Conservation (phyloP, 495 filamentous ascomycete species). For the Diplogelasinospora grovesii region DNA sequence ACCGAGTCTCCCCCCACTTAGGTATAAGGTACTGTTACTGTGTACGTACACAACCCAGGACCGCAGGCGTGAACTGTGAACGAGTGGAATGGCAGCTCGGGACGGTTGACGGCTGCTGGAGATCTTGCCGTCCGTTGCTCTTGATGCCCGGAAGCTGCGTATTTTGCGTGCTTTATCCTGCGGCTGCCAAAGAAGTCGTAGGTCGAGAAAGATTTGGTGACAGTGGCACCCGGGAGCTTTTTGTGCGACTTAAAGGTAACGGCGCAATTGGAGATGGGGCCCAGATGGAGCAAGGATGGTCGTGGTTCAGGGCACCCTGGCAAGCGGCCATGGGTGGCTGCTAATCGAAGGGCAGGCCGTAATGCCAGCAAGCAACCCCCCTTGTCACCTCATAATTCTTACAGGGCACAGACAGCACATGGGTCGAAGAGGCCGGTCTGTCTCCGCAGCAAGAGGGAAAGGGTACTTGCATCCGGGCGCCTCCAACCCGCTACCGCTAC, state of each 20-base stretch:
- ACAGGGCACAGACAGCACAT: conserved; percentile 19
- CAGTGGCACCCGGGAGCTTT: conserved; percentile 41
- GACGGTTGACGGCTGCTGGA: conserved; percentile 13
- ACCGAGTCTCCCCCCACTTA: conserved; percentile 16
- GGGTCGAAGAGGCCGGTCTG: conserved; percentile 11
- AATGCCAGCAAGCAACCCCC: conserved; percentile 26
- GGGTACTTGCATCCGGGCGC: conserved; percentile 16
- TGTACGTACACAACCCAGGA: no score
- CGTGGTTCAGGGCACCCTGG: conserved; percentile 29
- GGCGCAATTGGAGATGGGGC: conserved; percentile 31
- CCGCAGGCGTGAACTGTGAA: conserved; percentile 14
- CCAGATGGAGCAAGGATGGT: conserved; percentile 32
- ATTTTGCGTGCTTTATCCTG: no score
- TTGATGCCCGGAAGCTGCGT: conserved; percentile 12
- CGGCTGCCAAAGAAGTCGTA: conserved; percentile 19
- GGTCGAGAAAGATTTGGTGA: conserved; percentile 39
- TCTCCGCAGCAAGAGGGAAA: conserved; percentile 13
- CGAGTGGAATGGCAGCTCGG: conserved; percentile 8
- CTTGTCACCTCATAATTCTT: conserved; percentile 20
- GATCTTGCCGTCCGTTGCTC: conserved; percentile 11
- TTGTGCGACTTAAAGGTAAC: conserved; percentile 45
- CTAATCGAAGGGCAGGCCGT: conserved; percentile 29
- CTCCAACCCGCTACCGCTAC: conserved; percentile 12
- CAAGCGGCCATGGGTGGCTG: conserved; percentile 23
- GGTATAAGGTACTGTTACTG: no score